Base-by-base conservation (phyloP, 805 yeast species). In the Lipomyces yamadae region DNA sequence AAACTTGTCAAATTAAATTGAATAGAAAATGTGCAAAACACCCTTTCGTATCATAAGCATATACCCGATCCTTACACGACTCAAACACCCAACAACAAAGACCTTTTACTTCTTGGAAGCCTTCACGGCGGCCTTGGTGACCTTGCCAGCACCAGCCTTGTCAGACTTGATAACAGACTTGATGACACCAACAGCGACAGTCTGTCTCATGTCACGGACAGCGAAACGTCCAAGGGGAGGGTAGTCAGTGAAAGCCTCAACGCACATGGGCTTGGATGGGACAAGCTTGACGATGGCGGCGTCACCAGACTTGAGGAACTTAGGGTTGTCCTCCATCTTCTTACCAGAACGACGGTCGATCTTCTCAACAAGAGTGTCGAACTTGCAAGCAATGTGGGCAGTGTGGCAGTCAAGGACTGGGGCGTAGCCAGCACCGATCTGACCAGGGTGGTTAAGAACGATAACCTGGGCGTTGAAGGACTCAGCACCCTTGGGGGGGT, bases 151-250 rank as follows among this genome's bases (percentile, higher is more conserved):
- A 79, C 83, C 84, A 78, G 91, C 90, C 83, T 83, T 84, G 84
- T 87, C 89, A 75, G 90, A 80, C 90, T 92, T 92, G 79, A 86
- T 96, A 78, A 92, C 97, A 74, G 92, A 83, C 89, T 94, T 94
- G 90, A 94, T 90, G 81, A 93, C 97, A 91, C 98, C 98, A 81
- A 93, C 98, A 82, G 98, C 98, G 79, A 93, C 98, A 78, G 98
- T 93, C 86, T 92, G 97, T 90, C 98, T 91, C 98, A 92, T 92
- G 86, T 92, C 98, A 90, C 98, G 93, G 88, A 92, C 97, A 82
- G 94, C 94, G 84, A 94, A 86, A 89, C 98, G 92, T 84, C 97
- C 95, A 82, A 94, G 84, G 84, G 96, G 97, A 81, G 94, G 97
- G 88, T 94, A 92, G 80, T 92, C 95, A 79, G 88, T 84, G 88